A percentile compares a stretch with the other conserved stretches of the same genome.
phyloP scores from a whole-genome alignment of 176 grass and related monocot species.

The Bromus sterilis region DNA sequence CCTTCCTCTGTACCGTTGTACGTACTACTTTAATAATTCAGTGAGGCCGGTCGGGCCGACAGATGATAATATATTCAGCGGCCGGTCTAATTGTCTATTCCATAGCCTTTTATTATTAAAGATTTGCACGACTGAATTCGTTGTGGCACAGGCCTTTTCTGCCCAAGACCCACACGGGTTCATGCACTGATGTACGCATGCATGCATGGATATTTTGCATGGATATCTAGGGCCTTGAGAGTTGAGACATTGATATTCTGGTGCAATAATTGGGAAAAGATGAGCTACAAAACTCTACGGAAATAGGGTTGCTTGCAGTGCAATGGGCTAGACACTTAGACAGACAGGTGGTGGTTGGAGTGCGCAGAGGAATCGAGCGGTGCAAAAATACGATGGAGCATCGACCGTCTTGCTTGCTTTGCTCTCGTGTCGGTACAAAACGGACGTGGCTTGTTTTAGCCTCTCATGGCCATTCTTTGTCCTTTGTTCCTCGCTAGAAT shows the following conservation, averaged over 20 bases:
- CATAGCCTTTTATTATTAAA: no score
- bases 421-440: not conserved
- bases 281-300: not conserved
- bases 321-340: not conserved
- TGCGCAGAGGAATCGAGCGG: not conserved
- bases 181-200: not conserved
- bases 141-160: not conserved
- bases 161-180: not conserved
- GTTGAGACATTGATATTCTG: not conserved
- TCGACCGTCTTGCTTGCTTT: not conserved
- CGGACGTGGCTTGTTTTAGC: not conserved
- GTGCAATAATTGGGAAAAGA: not conserved
- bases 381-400: not conserved
- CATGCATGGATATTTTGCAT: not conserved
- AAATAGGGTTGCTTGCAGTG: not conserved
- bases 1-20: not conserved
- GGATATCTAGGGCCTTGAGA: no score
- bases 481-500: constrained; percentile 2
- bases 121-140: not conserved
- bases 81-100: not conserved
- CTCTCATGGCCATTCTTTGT: not conserved
- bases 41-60: not conserved
- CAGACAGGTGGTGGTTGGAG: not conserved
- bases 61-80: not conserved
- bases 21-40: not conserved